These are phyloP conservation scores for Bisporella sp. DNA, from an alignment of 2,329 filamentous ascomycete genomes.

Conservation along the genomic window DNA sequence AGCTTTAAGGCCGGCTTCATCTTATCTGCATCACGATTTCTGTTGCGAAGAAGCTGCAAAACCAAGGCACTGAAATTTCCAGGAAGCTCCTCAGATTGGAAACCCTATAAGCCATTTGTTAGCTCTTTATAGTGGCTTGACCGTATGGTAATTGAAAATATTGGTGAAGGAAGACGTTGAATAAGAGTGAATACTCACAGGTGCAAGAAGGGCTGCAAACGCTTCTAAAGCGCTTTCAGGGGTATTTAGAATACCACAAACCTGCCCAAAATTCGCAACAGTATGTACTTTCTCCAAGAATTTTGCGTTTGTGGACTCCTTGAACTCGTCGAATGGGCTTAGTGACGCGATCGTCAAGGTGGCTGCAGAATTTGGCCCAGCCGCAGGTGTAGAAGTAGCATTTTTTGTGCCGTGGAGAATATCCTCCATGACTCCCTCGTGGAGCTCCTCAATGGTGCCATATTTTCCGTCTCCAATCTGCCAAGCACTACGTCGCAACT, in stretches of 20 bases:
- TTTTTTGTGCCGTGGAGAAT: background rate
- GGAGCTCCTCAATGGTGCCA: background rate
- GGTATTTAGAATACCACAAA: background rate
- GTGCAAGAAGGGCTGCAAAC: no score
- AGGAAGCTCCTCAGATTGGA: background rate
- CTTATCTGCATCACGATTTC: background rate
- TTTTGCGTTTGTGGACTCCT: background rate
- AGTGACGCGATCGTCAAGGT: background rate
- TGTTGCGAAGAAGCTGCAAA: background rate
- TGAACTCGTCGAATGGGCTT: background rate
- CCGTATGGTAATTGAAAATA: background rate
- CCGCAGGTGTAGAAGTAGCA: background rate
- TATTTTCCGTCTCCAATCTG: background rate
- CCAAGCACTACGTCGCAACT: background rate
- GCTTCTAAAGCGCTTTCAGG: background rate
- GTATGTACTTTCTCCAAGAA: background rate
- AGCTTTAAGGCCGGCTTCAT: background rate
- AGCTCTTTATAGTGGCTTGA: background rate
- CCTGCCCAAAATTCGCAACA: background rate
- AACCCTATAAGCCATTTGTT: no score
- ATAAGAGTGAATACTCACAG: background rate
- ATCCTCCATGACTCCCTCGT: background rate
- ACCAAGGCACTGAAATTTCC: background rate
- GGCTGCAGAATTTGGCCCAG: background rate
- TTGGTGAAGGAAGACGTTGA: background rate